phyloP scores from a whole-genome alignment of 2,329 filamentous ascomycete genomes.

The Monosporascus sp. region DNA sequence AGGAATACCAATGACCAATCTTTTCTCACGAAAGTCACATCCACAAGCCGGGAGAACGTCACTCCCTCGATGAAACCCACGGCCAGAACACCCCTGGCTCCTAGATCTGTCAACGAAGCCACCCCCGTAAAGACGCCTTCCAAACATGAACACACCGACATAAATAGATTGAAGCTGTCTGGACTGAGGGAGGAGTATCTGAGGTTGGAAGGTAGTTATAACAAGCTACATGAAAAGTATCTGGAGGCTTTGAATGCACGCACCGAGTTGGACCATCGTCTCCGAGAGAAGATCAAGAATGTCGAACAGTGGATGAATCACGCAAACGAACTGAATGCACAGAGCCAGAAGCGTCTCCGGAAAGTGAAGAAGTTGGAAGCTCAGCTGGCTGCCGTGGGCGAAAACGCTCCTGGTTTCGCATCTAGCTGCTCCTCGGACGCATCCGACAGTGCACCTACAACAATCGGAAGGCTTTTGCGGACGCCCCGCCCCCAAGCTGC shows the following conservation, averaged over 20 bases:
- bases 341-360: slow-evolving; percentile 16
- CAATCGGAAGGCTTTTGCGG: neutral
- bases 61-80: neutral
- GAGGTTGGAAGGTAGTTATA: slow-evolving; percentile 35
- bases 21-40: neutral
- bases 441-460: slow-evolving; percentile 1
- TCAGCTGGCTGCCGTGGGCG: slow-evolving; percentile 16
- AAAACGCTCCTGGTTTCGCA: slow-evolving; percentile 8
- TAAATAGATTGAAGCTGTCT: slow-evolving; percentile 10
- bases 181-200: slow-evolving; percentile 27
- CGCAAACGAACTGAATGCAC: slow-evolving; percentile 34
- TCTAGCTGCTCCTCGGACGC: slow-evolving; percentile 18
- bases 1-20: slow-evolving; percentile 11
- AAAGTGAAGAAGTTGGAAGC: slow-evolving; percentile 39
- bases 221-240: slow-evolving; percentile 27
- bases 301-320: slow-evolving; percentile 41
- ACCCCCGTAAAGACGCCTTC: slow-evolving; percentile 9
- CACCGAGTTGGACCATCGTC: slow-evolving; percentile 24
- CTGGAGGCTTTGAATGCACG: slow-evolving; percentile 19
- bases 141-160: slow-evolving; percentile 9
- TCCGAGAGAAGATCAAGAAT: slow-evolving; percentile 38
- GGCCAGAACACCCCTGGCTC: slow-evolving; percentile 18
- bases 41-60: slow-evolving; percentile 1
- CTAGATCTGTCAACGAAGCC: slow-evolving; percentile 17
- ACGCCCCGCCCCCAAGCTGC: neutral